Conservation (phyloP, 1,284 basidiomycete genomes). For the Cryptococcus maquisensis region DNA sequence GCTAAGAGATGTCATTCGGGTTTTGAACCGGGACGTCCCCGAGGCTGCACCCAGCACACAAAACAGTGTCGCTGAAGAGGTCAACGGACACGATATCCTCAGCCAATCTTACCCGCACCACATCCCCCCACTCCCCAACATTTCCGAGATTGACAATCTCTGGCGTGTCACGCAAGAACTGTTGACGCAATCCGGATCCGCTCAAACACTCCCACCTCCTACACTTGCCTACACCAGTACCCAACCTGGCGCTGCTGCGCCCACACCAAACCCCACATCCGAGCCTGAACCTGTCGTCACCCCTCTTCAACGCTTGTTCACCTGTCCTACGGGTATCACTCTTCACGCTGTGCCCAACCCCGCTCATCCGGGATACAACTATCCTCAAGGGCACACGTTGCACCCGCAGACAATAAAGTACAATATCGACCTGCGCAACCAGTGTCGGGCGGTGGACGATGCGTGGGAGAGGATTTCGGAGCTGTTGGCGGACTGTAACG, state of each 20-base stretch:
- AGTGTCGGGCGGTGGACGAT: constrained; percentile 45
- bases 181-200: constrained; percentile 11
- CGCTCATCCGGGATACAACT: constrained; percentile 23
- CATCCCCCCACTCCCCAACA: constrained; percentile 36
- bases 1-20: constrained; percentile 38
- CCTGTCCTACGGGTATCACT: constrained; percentile 40
- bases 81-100: constrained; percentile 1
- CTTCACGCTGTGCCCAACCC: constrained; percentile 36
- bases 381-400: constrained; percentile 26
- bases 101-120: constrained; percentile 4
- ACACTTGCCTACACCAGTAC: constrained; percentile 29
- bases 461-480: constrained; percentile 48
- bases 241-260: constrained; percentile 18
- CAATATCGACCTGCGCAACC: constrained; percentile 42
- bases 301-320: constrained; percentile 45
- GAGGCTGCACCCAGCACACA: constrained; percentile 4
- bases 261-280: neutral
- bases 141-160: constrained; percentile 43
- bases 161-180: constrained; percentile 45
- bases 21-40: constrained; percentile 34
- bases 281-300: constrained; percentile 26
- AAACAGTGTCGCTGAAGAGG: neutral
- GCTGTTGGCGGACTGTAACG: constrained; percentile 51
- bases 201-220: constrained; percentile 17
- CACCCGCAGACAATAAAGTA: constrained; percentile 36